Evolutionary conservation across 2,329 filamentous ascomycete species (phyloP), one percentile per base, ranked within the genome.

Genomic region (Alternaria gansuensis): DNA sequence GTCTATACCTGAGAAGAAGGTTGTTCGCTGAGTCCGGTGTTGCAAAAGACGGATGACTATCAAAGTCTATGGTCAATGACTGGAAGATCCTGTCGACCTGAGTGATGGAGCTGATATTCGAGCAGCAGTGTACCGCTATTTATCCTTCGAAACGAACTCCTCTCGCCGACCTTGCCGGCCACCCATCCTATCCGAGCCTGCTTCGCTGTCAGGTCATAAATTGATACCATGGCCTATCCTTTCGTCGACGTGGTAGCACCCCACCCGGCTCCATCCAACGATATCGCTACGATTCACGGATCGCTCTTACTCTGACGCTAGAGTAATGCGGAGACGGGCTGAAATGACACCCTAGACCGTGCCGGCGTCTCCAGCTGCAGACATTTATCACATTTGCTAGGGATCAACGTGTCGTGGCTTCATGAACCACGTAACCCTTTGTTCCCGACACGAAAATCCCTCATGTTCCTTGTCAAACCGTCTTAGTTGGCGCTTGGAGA

Each of bases 311-410:
- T 76, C 70, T 75, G 75, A 75, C 78, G 77, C 78, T 80, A 81
- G 72, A 75, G 68, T 67, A 72, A 71, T 74, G 74, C 72, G 74
- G 68, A 76, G 72, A 75, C 74, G 70, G 67, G 75, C 74, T 79
- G 77, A 76, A 77, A 79, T 79, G 77, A 76, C 72, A 79, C 78
- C 77, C 74, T 78, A 78, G 77, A 68, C 74, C 70, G 71, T 77
- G 70, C 77, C 70, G 77, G 73, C 73, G 74, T 73, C 57, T 75
- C 74, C 73, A 77, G 73, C 73, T 77, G 78, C 78, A 79, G 72
- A 75, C 62, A 73, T 69, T 72, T 76, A 78, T 77, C 77, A 78
- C 75, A 77, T 74, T 63, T 75, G 67, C 73, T 75, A 75, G 72
- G 73, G 75, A 74, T 76, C 69, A 72, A 71, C 67, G 68, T 67